Evolutionary conservation across 192 early-diverging fungal species (phyloP), one percentile per base, ranked within the genome.

Genomic region (Entophlyctis luteolus): DNA sequence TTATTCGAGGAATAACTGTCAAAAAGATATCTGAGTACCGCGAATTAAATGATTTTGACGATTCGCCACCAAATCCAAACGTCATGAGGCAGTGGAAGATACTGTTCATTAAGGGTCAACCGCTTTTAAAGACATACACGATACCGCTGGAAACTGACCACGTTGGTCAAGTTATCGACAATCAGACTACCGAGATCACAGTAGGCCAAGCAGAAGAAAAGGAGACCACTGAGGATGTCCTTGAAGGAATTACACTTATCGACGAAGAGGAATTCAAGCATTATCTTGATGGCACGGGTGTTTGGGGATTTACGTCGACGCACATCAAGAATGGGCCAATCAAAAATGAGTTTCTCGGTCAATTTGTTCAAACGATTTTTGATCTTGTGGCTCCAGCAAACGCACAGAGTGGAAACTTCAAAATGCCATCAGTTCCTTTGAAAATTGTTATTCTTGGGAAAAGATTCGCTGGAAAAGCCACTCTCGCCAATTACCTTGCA

Each of bases 61-160:
- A 84, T 29, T 54, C 79, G 3, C 80, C 80, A 22, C 62, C 62
- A 2, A 63, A 63, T 50, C 34, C 35, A 45, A 81, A 79, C 50
- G 59, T 79, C 31, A 25, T 86, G 29, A 58, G 77, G 6, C 81
- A 86, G 50, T 85, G 83, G 83, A 86, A 86, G 71, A 75, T 65
- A 8, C 66, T 86, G 25, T 85, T 86, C 67, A 35, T 75, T 8
- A 55, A 71, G n/a, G 76, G 74, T 34, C 49, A 72, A 46, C 59
- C 79, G 27, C 39, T 86, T 38, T 34, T 71, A 3, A 62, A 52
- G 34, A 49, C 56, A 46, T 79, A 79, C 66, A 62, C 76, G 36
- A 45, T 77, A 3, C 72, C 75, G 18, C 39, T 83, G 1, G 72
- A 74, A 22, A 48, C 71, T 39, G 82, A 86, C 50, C 27, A n/a